These are phyloP conservation scores for Colletotrichum brevisporum DNA, from an alignment of 2,329 filamentous ascomycete species.

Conservation along the genomic window DNA sequence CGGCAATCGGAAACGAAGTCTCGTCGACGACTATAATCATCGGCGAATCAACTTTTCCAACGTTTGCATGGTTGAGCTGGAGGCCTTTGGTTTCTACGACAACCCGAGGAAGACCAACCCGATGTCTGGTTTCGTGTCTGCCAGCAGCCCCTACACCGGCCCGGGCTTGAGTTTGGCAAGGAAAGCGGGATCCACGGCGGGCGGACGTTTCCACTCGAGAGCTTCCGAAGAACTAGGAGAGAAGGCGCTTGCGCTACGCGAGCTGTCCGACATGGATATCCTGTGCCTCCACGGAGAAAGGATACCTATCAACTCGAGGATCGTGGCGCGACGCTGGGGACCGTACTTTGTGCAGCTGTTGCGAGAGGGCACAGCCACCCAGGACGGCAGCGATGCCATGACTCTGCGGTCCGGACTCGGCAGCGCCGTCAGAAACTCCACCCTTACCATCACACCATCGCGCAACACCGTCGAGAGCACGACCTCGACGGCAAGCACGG, in stretches of 20 bases:
- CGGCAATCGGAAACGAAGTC: slow-evolving; percentile 90
- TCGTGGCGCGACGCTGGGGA: slow-evolving; percentile 91
- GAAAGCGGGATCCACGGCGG: slow-evolving; percentile 76
- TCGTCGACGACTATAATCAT: slow-evolving; percentile 99
- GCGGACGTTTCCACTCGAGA: slow-evolving; percentile 81
- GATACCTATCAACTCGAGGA: slow-evolving; percentile 92
- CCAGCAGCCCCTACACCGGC: slow-evolving; percentile 78
- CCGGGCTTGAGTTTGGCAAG: slow-evolving; percentile 69
- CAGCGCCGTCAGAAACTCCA: slow-evolving; percentile 79
- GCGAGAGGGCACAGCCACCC: slow-evolving; percentile 81
- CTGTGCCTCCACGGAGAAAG: slow-evolving; percentile 91
- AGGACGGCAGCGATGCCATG: slow-evolving; percentile 80
- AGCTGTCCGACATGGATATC: slow-evolving; percentile 97
- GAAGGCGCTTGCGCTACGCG: slow-evolving; percentile 82
- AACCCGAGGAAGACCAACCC: slow-evolving; percentile 87
- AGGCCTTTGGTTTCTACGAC: slow-evolving; percentile 97
- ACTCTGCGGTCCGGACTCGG: slow-evolving; percentile 78
- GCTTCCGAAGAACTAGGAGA: slow-evolving; percentile 90
- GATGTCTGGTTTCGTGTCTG: slow-evolving; percentile 86
- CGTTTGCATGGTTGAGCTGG: slow-evolving; percentile 95
- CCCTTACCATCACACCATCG: slow-evolving; percentile 85
- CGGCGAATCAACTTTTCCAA: slow-evolving; percentile 97
- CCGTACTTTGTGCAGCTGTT: slow-evolving; percentile 95
- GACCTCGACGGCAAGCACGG: slow-evolving; percentile 60
- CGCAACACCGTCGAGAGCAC: slow-evolving; percentile 64